Base-by-base conservation (phyloP, 2,329 filamentous ascomycete species). In the Phoma sp. region DNA sequence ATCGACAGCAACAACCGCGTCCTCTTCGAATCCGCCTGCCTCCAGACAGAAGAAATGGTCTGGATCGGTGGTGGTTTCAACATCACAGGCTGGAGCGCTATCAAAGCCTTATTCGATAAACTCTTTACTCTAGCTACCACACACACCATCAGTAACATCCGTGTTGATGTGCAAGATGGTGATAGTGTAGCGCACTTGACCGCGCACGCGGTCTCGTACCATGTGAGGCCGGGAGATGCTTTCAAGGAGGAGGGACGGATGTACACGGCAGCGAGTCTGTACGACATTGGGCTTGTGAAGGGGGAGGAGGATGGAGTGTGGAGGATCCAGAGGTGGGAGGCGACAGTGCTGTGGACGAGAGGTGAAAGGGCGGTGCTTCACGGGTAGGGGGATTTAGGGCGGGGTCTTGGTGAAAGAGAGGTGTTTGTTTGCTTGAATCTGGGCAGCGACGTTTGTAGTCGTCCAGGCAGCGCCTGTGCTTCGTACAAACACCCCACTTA, bases 301-400 rank as follows among this genome's bases (percentile, higher is more conserved):
- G 56, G 58, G 37, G 25, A 40, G 1, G 46, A 25, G 4, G 62
- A 63, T 44, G 58, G 57, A 3, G 35, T 64, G 46, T 68, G 62
- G 64, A 68, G 58, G 59, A 67, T 69, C 22, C 63, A 60, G 52
- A 64, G 45, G 35, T 77, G 69, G 41, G 67, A 60, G 3, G 66
- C 64, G 1, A 57, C 59, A 22, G 36, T 64, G 32, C 33, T 60
- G 37, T 66, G 63, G 62, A 65, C 57, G 32, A 62, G 55, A 25
- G 65, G 64, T 2, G 60, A 67, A 52, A 51, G 38, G n/a, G 35
- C 42, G 23, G 49, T 61, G 38, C 24, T 62, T 2, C 47, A 14
- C 30, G 27, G 22, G 13, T 23, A 8, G 10, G 13, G 6, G 2
- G 18, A 2, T 18, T 18, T 18, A 18, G 18, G 18, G 18, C 18